Base-by-base conservation (phyloP, 2,329 filamentous ascomycete species). In the Colletotrichum musicola region DNA sequence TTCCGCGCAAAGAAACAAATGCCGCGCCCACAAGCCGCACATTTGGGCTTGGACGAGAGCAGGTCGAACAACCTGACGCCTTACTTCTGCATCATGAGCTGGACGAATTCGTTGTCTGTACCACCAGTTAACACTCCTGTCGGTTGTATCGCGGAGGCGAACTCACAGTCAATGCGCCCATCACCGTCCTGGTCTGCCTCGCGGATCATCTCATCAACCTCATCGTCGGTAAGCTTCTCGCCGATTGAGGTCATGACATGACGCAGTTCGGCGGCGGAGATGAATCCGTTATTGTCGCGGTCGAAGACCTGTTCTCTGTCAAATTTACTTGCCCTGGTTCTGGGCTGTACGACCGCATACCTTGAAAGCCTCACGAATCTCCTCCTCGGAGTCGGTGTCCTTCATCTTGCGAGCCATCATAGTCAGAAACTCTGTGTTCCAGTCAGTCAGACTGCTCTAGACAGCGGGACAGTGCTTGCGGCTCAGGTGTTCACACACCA, bases 321-420 rank as follows among this genome's bases (percentile, higher is more conserved):
- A 69, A 18, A n/a, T 22, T 30, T 16, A 9, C 35, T 16, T 6
- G 22, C 13, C 13, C 47, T 25, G 22, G n/a, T 4, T 12, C 38
- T 40, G 25, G 30, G 16, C 25, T 4, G 27, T 10, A 35, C 42
- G 30, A 12, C 13, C 22, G n/a, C 69, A 71, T 62, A 93, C 92
- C 87, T 95, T 95, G 89, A 95, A 95, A 14, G 93, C 93, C 81
- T 95, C 93, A 76, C 93, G 90, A 75, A 96, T 96, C 81, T 96
- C 93, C 83, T 96, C 93, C 83, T 96, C 93, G 56, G 93, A 95
- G 79, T 96, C 93, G 74, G 93, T 96, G 77, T 95, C 93, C 87
- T 95, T 95, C 93, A 96, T 96, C 85, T 96, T 96, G 78, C 93
- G 90, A 69, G 93, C 93, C 93, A 96, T 96, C 93, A 96, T 96